Evolutionary conservation across 306 rosid species (phyloP), one percentile per base, ranked within the genome.

Genomic region (Morella rubra): DNA sequence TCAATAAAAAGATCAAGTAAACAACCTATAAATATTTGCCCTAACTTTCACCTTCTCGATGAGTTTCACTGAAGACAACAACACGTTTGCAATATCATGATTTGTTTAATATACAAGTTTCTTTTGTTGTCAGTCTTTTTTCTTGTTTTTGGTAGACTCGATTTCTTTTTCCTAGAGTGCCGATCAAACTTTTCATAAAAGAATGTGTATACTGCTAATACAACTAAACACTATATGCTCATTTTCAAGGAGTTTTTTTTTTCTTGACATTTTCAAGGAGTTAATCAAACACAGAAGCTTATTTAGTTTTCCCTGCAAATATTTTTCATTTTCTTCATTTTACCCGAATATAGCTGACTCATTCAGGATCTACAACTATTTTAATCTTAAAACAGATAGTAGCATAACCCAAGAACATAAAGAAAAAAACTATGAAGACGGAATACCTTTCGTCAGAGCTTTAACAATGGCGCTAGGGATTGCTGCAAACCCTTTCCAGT

Each of bases 61-160:
- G 5, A 95, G 96, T 60, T 74, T 90, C 85, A 95, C 87, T 58
- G 99, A 89, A 53, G 97, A 89, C 64, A 92, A 89, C 64, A 92
- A 77, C 74, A 95, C 97, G 78, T 95, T 95, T 50, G 97, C 99
- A 41, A 90, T 95, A 74, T 95, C 99, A 77, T 95, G 92, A 95
- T 86, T 81, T 97, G 93, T 68, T 97, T 89, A 18, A 95, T 32
- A 0, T 32, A 27, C 32, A 27, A 32, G 37, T 32, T 32, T 32
- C 92, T 86, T 92, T 95, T 19, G 97, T 97, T 90, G 97, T 79
- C 84, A 88, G 37, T 51, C 54, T 54, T 74, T 32, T 32, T 32
- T 32, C 3, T 32, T 32, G 37, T 32, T 2, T 32, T 32, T 32
- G 37, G 37, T 32, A 81, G 19, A 41, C 40, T 71, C 56, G 6